A percentile compares a stretch with the other conserved stretches of the same genome.
These are phyloP conservation scores for Achaetomiella virescens DNA, from an alignment of 495 filamentous ascomycete genomes.

Conservation along the genomic window DNA sequence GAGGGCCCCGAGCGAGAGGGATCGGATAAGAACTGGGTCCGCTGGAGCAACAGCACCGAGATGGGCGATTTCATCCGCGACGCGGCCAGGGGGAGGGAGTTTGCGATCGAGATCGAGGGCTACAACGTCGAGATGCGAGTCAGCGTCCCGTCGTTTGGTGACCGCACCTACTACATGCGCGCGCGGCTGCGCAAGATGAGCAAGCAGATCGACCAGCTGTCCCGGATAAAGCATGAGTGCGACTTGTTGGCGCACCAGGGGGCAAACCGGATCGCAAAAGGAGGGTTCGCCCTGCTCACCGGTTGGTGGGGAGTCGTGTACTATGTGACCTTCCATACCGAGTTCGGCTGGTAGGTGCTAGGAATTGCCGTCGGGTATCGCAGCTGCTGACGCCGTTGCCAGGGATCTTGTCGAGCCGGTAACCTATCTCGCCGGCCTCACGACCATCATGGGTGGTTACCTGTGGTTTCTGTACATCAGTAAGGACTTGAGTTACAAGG, in stretches of 20 bases:
- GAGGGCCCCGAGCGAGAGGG: constrained; percentile 39
- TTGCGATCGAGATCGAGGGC: constrained; percentile 77
- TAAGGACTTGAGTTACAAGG: constrained; percentile 77
- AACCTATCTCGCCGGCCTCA: constrained; percentile 78
- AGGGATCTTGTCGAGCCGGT: constrained; percentile 86
- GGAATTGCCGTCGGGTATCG: background rate
- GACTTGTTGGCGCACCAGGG: constrained; percentile 67
- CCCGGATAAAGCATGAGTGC: constrained; percentile 74
- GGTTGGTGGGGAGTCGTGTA: constrained; percentile 80
- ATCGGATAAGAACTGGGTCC: constrained; percentile 57
- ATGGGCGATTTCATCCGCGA: constrained; percentile 95
- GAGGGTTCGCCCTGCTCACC: constrained; percentile 63
- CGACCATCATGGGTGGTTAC: constrained; percentile 81
- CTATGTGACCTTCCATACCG: constrained; percentile 69
- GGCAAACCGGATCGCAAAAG: constrained; percentile 73
- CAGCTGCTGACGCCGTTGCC: background rate
- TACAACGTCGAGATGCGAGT: constrained; percentile 63
- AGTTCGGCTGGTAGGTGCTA: constrained; percentile 53
- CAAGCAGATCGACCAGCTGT: constrained; percentile 55
- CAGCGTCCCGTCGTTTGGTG: constrained; percentile 77
- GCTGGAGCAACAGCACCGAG: constrained; percentile 87
- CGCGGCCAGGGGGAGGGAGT: constrained; percentile 74
- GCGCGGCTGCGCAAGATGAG: constrained; percentile 67
- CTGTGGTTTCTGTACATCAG: constrained; percentile 93
- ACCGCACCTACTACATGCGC: constrained; percentile 82